Evolutionary conservation across 176 grass and related monocot species (phyloP), one percentile per base, ranked within the genome.

Genomic region (Tillandsia leiboldiana): DNA sequence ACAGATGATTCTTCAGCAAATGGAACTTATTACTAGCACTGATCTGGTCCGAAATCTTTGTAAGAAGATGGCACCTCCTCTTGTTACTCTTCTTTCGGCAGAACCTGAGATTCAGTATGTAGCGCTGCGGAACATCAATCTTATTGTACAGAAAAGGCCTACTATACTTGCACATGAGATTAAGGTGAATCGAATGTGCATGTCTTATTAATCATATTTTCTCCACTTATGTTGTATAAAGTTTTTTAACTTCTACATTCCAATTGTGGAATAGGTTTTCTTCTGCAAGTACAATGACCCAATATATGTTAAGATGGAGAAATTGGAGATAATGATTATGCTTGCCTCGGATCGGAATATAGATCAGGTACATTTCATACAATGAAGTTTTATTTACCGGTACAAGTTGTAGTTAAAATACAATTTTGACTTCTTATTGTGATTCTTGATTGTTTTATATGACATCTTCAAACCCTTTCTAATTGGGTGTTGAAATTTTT

Each of bases 271-370:
- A 64, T 83, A 97, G 94, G 94, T 99, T 56, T 99, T 99, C 84
- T 99, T 99, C 84, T 99, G 94, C 90, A 99, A 99, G 80, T 99
- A 99, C 75, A 99, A 99, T 9, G 91, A 91, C 69, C 87, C 87
- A 68, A 82, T 99, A 71, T 99, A 99, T 84, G 94, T 99, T 69
- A 99, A 99, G 82, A 99, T 93, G 89, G 94, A 99, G 76, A 99
- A 99, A 67, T 69, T 99, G 61, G 94, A 99, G 72, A 99, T 90
- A 79, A 99, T 99, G 94, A 99, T 99, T 87, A 99, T 90, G 82
- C 94, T 99, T 77, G 82, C 94, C 42, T 99, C 94, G 24, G 94
- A 99, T 63, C 74, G 89, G 33, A 99, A 99, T 69, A 93, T 93
- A 66, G 94, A 99, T 71, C 94, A 97, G 89, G 93, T 92, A 83